phyloP scores from a whole-genome alignment of 2,329 filamentous ascomycete genomes.

The Cladobotryum protrusum region DNA sequence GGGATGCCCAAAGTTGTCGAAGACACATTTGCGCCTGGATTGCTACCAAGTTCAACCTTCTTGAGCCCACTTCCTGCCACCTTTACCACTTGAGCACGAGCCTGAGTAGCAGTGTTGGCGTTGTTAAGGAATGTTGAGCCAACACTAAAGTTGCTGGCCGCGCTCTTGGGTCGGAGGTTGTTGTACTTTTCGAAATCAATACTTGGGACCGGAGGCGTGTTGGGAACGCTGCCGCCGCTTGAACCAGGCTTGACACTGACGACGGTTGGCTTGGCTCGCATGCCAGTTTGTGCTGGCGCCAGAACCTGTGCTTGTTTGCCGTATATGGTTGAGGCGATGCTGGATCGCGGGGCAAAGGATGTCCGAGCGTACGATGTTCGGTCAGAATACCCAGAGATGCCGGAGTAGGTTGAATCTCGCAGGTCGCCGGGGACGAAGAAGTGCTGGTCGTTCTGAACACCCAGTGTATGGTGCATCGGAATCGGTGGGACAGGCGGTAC shows the following conservation, averaged over 20 bases:
- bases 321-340: conserved; percentile 90
- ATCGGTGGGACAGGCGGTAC: conserved; percentile 94
- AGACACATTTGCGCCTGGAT: conserved; percentile 29
- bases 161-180: conserved; percentile 42
- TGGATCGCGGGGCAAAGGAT: conserved; percentile 57
- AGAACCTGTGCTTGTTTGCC: conserved; percentile 81
- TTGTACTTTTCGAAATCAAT: conserved; percentile 58
- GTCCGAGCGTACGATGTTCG: conserved; percentile 55
- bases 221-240: conserved; percentile 45
- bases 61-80: conserved; percentile 44
- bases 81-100: conserved; percentile 54
- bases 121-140: conserved; percentile 64
- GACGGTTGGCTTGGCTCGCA: conserved; percentile 82
- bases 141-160: conserved; percentile 56
- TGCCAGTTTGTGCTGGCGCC: conserved; percentile 77
- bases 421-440: conserved; percentile 91
- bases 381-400: conserved; percentile 58
- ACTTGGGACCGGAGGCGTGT: conserved; percentile 64
- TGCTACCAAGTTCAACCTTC: conserved; percentile 36
- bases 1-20: conserved; percentile 14
- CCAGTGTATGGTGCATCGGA: conserved; percentile 56
- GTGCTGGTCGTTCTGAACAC: conserved; percentile 66
- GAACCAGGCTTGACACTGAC: conserved; percentile 79
- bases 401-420: conserved; percentile 85
- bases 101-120: conserved; percentile 52